These are phyloP conservation scores for Aspergillus hortae DNA, from an alignment of 2,329 filamentous ascomycete genomes.

Conservation along the genomic window DNA sequence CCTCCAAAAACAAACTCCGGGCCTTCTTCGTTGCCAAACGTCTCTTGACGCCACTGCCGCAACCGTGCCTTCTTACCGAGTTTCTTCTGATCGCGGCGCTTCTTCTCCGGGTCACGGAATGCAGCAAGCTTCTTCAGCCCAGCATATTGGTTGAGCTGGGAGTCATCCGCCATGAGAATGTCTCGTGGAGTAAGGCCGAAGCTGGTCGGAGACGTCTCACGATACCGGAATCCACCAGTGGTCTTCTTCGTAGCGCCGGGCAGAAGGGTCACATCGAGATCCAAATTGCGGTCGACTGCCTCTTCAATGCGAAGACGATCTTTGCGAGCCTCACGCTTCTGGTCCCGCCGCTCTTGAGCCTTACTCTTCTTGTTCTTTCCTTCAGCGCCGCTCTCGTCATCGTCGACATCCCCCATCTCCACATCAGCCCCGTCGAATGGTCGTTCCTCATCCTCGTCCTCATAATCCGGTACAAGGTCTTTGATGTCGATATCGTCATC, in stretches of 20 bases:
- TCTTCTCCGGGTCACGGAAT: conserved; percentile 85
- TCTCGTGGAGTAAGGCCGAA: conserved; percentile 88
- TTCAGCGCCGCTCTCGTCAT: conserved; percentile 32
- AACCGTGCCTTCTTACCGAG: conserved; percentile 90
- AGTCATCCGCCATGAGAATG: conserved; percentile 86
- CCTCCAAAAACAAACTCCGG: conserved; percentile 31
- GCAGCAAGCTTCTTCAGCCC: conserved; percentile 92
- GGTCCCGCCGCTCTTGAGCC: conserved; percentile 51
- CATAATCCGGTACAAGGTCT: conserved; percentile 83
- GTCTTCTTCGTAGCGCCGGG: conserved; percentile 52
- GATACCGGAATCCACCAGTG: conserved; percentile 72
- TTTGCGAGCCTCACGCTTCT: conserved; percentile 70
- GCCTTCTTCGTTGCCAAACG: conserved; percentile 60
- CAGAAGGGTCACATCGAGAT: conserved; percentile 65
- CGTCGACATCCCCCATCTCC: conserved; percentile 42
- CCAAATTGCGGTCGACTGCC: conserved; percentile 76
- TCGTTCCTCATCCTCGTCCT: conserved; percentile 58
- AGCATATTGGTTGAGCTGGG: conserved; percentile 81
- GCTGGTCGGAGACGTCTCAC: conserved; percentile 83
- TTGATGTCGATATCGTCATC: conserved; percentile 98
- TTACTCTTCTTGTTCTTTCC: conserved; percentile 45
- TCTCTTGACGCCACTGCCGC: conserved; percentile 75
- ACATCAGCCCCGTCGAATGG: conserved; percentile 55
- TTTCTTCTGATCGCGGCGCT: conserved; percentile 80
- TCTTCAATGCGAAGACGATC: conserved; percentile 82